phyloP scores from a whole-genome alignment of 176 grass and related monocot species.

The Pontederia paniculata region DNA sequence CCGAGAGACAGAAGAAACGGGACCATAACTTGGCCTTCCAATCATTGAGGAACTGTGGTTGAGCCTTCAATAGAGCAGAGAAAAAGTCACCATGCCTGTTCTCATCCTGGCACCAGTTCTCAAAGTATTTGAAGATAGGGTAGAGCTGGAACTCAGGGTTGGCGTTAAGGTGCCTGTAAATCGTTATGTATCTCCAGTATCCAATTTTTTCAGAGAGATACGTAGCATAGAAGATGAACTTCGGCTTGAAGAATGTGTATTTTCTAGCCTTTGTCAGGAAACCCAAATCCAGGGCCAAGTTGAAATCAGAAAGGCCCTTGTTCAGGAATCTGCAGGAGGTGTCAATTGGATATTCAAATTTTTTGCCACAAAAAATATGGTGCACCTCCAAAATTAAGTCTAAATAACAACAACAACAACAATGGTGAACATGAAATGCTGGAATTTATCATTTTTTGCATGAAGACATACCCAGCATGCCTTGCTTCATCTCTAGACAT shows the following conservation, averaged over 20 bases:
- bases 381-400: conserved; percentile 3
- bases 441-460: too few species aligned
- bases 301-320: conserved; percentile 98
- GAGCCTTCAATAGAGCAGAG: conserved; percentile 82
- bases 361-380: background rate
- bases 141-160: conserved; percentile 88
- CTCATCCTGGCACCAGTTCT: conserved; percentile 99
- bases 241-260: conserved; percentile 99
- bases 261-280: conserved; percentile 98
- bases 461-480: conserved; percentile 68
- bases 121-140: conserved; percentile 98
- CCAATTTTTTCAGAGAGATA: conserved; percentile 97
- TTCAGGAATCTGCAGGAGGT: conserved; percentile 67
- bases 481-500: conserved; percentile 98
- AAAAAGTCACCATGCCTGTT: conserved; percentile 97
- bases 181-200: conserved; percentile 99
- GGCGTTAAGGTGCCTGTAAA: conserved; percentile 78
- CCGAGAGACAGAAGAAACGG: conserved; percentile 87
- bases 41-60: conserved; percentile 92
- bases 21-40: conserved; percentile 99
- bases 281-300: conserved; percentile 82
- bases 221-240: conserved; percentile 99
- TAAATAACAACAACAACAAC: background rate
- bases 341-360: background rate
- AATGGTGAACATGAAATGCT: too few species aligned